Evolutionary conservation across 2,329 filamentous ascomycete genomes (phyloP), one percentile per base, ranked within the genome.

Genomic region (Colletotrichum sojae): DNA sequence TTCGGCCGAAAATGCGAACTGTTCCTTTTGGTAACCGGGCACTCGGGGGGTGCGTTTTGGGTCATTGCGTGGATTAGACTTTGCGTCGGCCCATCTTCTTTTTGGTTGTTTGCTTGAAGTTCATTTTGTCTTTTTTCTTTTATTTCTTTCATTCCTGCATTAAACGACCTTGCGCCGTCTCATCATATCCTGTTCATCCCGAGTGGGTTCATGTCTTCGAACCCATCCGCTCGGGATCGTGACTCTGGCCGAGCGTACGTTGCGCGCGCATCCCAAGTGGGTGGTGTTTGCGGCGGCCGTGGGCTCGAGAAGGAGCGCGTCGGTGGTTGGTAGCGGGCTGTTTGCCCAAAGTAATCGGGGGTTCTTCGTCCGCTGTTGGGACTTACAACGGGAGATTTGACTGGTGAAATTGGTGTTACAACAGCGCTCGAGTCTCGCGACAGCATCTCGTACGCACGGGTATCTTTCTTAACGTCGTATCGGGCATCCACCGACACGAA

Each of bases 401-500:
- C 78, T 77, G 80, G 77, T 77, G 78, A 80, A 75, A 81, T 75
- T 71, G 85, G 83, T 81, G 86, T 88, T 84, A 88, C 82, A 82
- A 83, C 79, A 74, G 83, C 79, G 79, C 83, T 85, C 78, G 83
- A 83, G 75, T 88, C 87, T 79, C 83, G 84, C 73, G 87, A 88
- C 75, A 95, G 90, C 92, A 95, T 94, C 85, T 95, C 93, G 84
- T 95, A 95, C 79, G 91, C 89, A 83, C 89, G 88, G 78, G 84
- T 85, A 74, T 91, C 89, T 78, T 88, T 86, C 72, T 90, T 90
- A 68, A 86, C 79, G 69, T 89, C 85, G 74, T 83, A 81, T 70
- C 88, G 88, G 54, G 94, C 94, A 77, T 98, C 95, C 53, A 92
- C 91, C 46, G 94, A 97, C 72, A 97, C 92, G 75, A 98, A 98